Evolutionary conservation across 2,329 filamentous ascomycete genomes (phyloP).

Genomic region (Coleophoma eucalyptorum): DNA sequence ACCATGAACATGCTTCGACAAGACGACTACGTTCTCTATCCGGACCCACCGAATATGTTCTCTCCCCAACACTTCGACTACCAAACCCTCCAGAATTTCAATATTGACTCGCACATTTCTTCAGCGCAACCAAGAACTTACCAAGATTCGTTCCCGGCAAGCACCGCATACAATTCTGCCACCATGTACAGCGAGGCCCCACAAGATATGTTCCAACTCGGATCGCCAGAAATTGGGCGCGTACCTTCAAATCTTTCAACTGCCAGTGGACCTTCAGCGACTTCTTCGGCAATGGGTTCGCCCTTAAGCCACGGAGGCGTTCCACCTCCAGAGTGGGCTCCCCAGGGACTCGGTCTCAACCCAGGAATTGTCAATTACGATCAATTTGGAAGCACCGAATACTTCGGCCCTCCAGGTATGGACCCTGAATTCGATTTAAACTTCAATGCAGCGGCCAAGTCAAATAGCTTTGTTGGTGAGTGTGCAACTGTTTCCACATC

Average conservation of each 20-base stretch:
- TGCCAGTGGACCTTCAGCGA: slow-evolving; percentile 25
- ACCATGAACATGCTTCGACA: slow-evolving; percentile 25
- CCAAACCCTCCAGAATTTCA: slow-evolving; percentile 37
- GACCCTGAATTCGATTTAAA: slow-evolving; percentile 28
- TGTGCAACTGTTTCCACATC: slow-evolving; percentile 32
- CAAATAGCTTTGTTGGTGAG: slow-evolving; percentile 41
- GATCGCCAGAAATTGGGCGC: slow-evolving; percentile 23
- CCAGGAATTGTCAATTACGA: slow-evolving; percentile 27
- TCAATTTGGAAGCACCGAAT: slow-evolving; percentile 22
- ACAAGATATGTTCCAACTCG: slow-evolving; percentile 16
- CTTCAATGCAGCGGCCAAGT: slow-evolving; percentile 33
- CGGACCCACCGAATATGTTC: slow-evolving; percentile 38
- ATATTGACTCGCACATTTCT: slow-evolving; percentile 37
- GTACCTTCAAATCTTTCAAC: slow-evolving; percentile 27
- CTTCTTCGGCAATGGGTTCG: slow-evolving; percentile 28
- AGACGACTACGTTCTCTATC: slow-evolving; percentile 41
- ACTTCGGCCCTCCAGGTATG: slow-evolving; percentile 26
- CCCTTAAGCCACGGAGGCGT: slow-evolving; percentile 24
- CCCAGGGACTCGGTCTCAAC: slow-evolving; percentile 22
- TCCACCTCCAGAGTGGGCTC: slow-evolving; percentile 24
- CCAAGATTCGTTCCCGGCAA: slow-evolving; percentile 30
- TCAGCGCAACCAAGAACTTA: slow-evolving; percentile 20
- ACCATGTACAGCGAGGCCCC: slow-evolving; percentile 39
- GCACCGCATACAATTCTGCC: slow-evolving; percentile 41
- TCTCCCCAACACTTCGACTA: slow-evolving; percentile 42